Evolutionary conservation across 129 eudicot species (phyloP).

Genomic region (Chrysanthemum seticuspe): DNA sequence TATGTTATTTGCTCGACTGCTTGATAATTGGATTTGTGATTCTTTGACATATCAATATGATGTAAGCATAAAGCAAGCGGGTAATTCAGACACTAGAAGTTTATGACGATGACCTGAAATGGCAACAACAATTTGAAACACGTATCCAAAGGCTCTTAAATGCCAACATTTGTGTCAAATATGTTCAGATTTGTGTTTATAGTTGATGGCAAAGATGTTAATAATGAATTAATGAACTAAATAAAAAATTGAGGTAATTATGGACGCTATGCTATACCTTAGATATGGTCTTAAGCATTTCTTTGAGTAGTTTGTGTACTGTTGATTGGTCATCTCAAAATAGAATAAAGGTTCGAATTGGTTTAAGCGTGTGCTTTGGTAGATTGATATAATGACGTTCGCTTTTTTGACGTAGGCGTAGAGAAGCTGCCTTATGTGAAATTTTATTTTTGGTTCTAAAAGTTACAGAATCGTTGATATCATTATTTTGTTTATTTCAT

Average conservation of each 20-base stretch:
- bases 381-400: constrained; percentile 8
- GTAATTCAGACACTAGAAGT: neutral
- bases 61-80: neutral
- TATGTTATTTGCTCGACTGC: neutral
- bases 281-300: neutral
- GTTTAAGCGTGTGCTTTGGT: neutral
- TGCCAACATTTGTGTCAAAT: neutral
- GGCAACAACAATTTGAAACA: neutral
- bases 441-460: no score
- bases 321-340: constrained; percentile 12
- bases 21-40: neutral
- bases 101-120: constrained; percentile 4
- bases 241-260: neutral
- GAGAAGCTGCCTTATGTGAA: no score
- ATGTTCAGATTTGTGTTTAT: constrained; percentile 11
- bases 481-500: neutral
- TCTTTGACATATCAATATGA: neutral
- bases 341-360: constrained; percentile 2
- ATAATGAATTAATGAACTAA: neutral
- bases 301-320: neutral
- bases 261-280: constrained; percentile 1
- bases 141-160: neutral
- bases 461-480: neutral
- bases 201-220: neutral
- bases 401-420: constrained; percentile 1